Base-by-base conservation (phyloP, 345 rosid genomes). In the Eucalyptus microcorys region DNA sequence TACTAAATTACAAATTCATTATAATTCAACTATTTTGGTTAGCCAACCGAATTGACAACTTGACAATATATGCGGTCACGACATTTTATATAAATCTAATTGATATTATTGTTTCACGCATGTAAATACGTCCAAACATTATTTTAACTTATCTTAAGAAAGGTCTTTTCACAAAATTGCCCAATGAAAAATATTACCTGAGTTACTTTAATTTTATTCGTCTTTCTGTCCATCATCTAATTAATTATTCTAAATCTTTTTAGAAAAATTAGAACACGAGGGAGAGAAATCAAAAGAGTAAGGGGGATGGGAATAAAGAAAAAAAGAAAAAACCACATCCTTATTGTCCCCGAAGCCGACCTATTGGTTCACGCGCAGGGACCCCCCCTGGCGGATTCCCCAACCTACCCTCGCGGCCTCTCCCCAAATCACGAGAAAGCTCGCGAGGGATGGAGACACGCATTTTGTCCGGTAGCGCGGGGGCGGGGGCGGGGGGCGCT, bases 91-190 rank as follows among this genome's bases (percentile, higher is more conserved):
- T 55, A 12, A 24, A 1, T 17, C 7, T 19, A 71, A 37, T 9
- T 19, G 1, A 2, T 71, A 5, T 10, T 71, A 6, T 71, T 2
- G 3, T 21, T 21, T 5, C 3, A 2, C 0, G 3, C 3, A 1
- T 6, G 27, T 37, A 2, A 71, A 71, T 11, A 1, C 3, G 0
- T 10, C 3, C 2, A 11, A 34, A 4, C 43, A 6, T 19, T 17
- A 11, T 37, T 64, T 13, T n/a, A 10, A 64, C 19, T n/a, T 64
- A 1, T 64, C 14, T 64, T 7, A 7, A 14, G 7, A 64, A 14
- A 14, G 7, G 14, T 19, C 5, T 10, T 3, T 19, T 71, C 3
- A 17, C 14, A 5, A 10, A 71, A 71, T 34, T 19, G 26, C 2
- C 2, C 3, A 37, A 34, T 71, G 6, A 42, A 71, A 17, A 6